These are phyloP conservation scores for Paecilomyces dactylethromorphus DNA, from an alignment of 2,329 filamentous ascomycete genomes.

Conservation along the genomic window DNA sequence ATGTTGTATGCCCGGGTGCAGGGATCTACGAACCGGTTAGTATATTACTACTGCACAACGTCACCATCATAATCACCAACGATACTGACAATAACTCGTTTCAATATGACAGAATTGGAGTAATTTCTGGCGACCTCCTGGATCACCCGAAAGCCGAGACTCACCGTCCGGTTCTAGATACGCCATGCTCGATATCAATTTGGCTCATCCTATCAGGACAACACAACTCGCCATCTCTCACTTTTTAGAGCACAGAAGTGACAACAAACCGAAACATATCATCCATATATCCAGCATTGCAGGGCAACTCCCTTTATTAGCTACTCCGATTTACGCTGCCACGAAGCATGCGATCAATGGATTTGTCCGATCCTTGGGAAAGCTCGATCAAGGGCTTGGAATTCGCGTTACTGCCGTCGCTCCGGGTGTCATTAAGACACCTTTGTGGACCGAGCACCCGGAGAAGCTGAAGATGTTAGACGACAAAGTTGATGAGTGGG, in stretches of 20 bases:
- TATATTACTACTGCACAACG: slow-evolving; percentile 4
- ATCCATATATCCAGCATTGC: slow-evolving; percentile 46
- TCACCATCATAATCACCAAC: neutral
- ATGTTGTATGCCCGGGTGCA: slow-evolving; percentile 43
- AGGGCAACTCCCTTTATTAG: slow-evolving; percentile 32
- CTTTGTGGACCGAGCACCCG: slow-evolving; percentile 55
- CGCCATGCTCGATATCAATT: slow-evolving; percentile 43
- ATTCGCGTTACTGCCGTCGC: slow-evolving; percentile 56
- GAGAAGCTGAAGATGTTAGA: slow-evolving; percentile 52
- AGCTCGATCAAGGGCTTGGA: slow-evolving; percentile 42
- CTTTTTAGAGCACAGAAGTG: slow-evolving; percentile 31
- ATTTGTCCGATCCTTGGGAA: slow-evolving; percentile 44
- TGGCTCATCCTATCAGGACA: slow-evolving; percentile 47
- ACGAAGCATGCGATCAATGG: slow-evolving; percentile 45
- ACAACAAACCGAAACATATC: slow-evolving; percentile 34
- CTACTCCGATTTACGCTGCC: slow-evolving; percentile 42
- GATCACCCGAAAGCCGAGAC: slow-evolving; percentile 36
- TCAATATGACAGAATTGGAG: slow-evolving; percentile 33
- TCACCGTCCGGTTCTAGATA: slow-evolving; percentile 34
- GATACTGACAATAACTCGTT: neutral
- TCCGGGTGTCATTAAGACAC: slow-evolving; percentile 56
- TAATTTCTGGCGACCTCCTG: slow-evolving; percentile 46
- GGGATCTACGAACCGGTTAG: slow-evolving; percentile 39
- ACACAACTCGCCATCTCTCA: slow-evolving; percentile 46
- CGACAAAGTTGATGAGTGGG: slow-evolving; percentile 47